Conservation (phyloP, 2,329 filamentous ascomycete species). For the Pezicula radicicola region DNA sequence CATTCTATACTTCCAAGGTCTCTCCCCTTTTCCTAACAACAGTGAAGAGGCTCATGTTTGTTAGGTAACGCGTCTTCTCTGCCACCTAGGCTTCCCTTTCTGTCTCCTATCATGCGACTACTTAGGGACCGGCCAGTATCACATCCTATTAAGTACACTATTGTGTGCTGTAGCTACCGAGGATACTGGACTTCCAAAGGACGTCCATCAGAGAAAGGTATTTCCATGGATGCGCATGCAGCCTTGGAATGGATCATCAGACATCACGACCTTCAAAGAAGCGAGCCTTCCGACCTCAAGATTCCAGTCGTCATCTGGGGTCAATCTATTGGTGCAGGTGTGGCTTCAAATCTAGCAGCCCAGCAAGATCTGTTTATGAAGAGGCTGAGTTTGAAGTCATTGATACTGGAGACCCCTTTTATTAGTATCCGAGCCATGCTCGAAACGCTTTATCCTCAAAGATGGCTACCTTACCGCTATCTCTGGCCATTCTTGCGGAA, state of each 20-base stretch:
- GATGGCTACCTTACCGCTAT: slow-evolving; percentile 75
- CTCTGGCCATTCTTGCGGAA: slow-evolving; percentile 72
- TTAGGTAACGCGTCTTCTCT: slow-evolving; percentile 58
- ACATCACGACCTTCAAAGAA: slow-evolving; percentile 27
- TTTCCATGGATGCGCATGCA: slow-evolving; percentile 65
- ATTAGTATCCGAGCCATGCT: slow-evolving; percentile 70
- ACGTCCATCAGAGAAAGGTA: slow-evolving; percentile 65
- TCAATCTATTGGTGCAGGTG: slow-evolving; percentile 72
- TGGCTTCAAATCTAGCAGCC: slow-evolving; percentile 53
- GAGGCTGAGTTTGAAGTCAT: slow-evolving; percentile 30
- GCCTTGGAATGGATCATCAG: slow-evolving; percentile 59
- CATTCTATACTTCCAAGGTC: slow-evolving; percentile 56
- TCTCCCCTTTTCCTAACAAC: slow-evolving; percentile 6
- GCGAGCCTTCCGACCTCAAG: slow-evolving; percentile 24
- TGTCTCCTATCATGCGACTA: slow-evolving; percentile 49
- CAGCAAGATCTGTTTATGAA: slow-evolving; percentile 9
- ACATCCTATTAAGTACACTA: slow-evolving; percentile 37
- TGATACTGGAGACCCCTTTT: slow-evolving; percentile 77
- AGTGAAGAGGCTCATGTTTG: slow-evolving; percentile 17
- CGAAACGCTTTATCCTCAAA: slow-evolving; percentile 69
- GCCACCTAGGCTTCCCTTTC: slow-evolving; percentile 53
- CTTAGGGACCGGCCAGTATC: slow-evolving; percentile 28
- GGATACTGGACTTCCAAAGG: slow-evolving; percentile 74
- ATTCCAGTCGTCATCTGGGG: slow-evolving; percentile 64
- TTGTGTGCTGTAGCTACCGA: slow-evolving; percentile 51